These are phyloP conservation scores for Debaryomycetaceae sp. DNA, from an alignment of 1,139 yeast genomes.

Conservation along the genomic window DNA sequence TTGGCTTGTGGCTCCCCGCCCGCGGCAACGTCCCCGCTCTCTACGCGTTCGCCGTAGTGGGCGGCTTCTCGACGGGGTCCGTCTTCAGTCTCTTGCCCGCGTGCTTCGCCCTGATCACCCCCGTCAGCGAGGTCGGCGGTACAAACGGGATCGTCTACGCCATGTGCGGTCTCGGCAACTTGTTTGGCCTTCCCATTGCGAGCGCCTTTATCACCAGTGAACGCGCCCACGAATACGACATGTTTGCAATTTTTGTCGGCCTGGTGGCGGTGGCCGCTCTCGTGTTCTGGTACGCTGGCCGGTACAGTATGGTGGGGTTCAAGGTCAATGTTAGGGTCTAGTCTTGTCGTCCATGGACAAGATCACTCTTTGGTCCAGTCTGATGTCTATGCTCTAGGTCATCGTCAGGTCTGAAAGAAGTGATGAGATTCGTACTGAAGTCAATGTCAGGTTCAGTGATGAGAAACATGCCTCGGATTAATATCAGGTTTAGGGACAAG, in stretches of 20 bases:
- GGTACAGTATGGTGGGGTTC: slow-evolving; percentile 23
- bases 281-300: slow-evolving; percentile 20
- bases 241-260: slow-evolving; percentile 28
- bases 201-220: slow-evolving; percentile 29
- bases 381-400: not conserved
- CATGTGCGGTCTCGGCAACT: slow-evolving; percentile 28
- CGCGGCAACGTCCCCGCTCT: slow-evolving; percentile 20
- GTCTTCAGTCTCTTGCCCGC: slow-evolving; percentile 29
- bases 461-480: no score
- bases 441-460: no score
- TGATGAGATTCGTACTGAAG: no score
- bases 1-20: slow-evolving; percentile 29
- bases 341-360: no score
- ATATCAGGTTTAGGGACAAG: no score
- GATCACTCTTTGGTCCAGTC: no score
- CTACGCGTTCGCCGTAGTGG: slow-evolving; percentile 24
- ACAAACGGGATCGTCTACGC: slow-evolving; percentile 30
- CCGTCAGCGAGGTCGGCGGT: slow-evolving; percentile 26
- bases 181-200: slow-evolving; percentile 31
- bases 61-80: slow-evolving; percentile 19
- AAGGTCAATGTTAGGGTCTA: slow-evolving; percentile 12
- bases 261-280: slow-evolving; percentile 18
- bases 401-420: no score
- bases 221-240: slow-evolving; percentile 16
- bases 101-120: slow-evolving; percentile 28